Conservation (phyloP, 2,329 filamentous ascomycete genomes). For the Lecanosticta acicola region DNA sequence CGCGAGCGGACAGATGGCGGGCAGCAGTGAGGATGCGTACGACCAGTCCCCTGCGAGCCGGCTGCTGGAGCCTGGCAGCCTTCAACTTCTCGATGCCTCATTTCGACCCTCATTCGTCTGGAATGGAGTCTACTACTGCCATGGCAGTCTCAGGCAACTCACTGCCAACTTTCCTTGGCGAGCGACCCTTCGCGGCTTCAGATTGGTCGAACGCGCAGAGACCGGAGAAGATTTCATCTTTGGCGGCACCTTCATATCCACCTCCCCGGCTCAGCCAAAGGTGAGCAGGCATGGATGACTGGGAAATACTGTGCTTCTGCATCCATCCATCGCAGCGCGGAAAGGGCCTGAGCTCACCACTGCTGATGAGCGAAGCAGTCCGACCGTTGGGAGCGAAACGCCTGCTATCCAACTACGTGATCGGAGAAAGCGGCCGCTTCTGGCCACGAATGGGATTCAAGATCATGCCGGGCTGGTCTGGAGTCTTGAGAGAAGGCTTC, state of each 20-base stretch:
- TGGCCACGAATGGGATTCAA: conserved; percentile 23
- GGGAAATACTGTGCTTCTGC: conserved; percentile 27
- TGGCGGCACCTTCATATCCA: background rate
- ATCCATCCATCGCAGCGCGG: conserved; percentile 17
- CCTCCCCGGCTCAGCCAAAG: background rate
- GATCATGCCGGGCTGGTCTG: conserved; percentile 14
- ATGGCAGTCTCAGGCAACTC: no score
- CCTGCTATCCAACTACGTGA: conserved; percentile 17
- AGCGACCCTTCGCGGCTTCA: conserved; percentile 19
- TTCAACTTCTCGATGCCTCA: no score
- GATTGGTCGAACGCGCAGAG: background rate
- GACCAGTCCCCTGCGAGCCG: no score
- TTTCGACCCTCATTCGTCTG: no score
- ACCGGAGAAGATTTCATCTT: background rate
- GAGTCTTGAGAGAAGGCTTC: conserved; percentile 23
- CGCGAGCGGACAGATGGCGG: no score
- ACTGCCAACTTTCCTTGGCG: no score
- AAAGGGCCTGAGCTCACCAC: conserved; percentile 12
- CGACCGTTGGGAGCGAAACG: conserved; percentile 15
- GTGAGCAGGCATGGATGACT: conserved; percentile 11
- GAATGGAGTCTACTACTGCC: no score
- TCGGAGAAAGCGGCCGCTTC: conserved; percentile 22
- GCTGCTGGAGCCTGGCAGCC: no score
- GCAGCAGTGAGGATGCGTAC: no score
- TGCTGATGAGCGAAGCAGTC: conserved; percentile 13